phyloP scores from a whole-genome alignment of 352 stramenopile genomes.

The Globisporangium emineosum region DNA sequence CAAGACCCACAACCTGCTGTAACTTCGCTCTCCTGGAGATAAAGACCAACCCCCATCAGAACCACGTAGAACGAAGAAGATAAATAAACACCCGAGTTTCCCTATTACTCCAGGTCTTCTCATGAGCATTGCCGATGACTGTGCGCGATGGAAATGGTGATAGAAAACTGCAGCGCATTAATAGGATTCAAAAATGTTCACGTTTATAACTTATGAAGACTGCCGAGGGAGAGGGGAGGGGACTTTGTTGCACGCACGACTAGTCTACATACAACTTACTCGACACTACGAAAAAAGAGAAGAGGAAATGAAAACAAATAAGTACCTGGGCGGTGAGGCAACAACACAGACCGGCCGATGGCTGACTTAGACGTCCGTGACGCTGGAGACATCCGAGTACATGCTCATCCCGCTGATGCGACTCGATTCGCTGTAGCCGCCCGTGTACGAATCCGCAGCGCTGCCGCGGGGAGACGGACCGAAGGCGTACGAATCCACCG shows the following conservation, averaged over 20 bases:
- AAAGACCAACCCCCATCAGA: constrained; percentile 1
- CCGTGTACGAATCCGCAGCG: constrained; percentile 64
- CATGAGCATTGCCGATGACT: not conserved
- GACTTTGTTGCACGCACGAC: not conserved
- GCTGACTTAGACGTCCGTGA: constrained; percentile 1
- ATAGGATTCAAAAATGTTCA: constrained; percentile 14
- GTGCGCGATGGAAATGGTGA: not conserved
- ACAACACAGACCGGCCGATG: not conserved
- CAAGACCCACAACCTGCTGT: constrained; percentile 76
- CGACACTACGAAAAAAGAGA: constrained; percentile 4
- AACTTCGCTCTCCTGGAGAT: constrained; percentile 17
- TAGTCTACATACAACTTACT: constrained; percentile 9
- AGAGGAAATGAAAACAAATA: constrained; percentile 4
- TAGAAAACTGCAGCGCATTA: not conserved
- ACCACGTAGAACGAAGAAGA: constrained; percentile 4
- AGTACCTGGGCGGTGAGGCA: not conserved
- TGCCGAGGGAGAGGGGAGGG: not conserved
- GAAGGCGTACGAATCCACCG: constrained; percentile 73
- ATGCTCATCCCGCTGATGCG: constrained; percentile 62
- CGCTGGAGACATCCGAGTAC: constrained; percentile 23
- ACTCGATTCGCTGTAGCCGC: constrained; percentile 45
- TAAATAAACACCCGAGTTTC: constrained; percentile 17
- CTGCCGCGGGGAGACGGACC: constrained; percentile 47
- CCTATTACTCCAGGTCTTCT: not conserved
- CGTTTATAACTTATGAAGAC: constrained; percentile 20